Base-by-base conservation (phyloP, 352 stramenopile species). In the Phytophthora pinifolia region DNA sequence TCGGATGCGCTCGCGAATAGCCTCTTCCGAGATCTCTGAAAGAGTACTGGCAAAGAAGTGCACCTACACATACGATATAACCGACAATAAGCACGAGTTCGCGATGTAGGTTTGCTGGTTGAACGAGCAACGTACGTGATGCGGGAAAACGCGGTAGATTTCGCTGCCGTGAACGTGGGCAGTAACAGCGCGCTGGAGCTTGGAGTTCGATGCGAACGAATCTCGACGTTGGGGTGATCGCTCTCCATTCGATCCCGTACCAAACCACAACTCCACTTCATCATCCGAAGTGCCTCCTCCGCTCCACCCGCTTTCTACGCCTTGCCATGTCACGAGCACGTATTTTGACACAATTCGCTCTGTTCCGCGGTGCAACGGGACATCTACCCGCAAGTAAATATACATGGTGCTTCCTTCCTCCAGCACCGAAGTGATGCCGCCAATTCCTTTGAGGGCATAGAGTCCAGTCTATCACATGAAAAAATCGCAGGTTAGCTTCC, bases 331-430 rank as follows among this genome's bases (percentile, higher is more conserved):
- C 34, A 96, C 79, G 8, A 96, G 59, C 6, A 96, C 79, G 37
- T 90, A 96, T 60, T 96, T 96, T 17, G 84, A 92, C 32, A 96
- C 81, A 49, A 92, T 87, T 9, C 80, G 67, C 33, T 92, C 79
- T n/a, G 77, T 89, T 41, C 79, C 81, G 27, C 81, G 81, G 55
- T 93, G 80, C 31, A 96, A 61, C 14, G 83, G 83, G 29, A 96
- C 76, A 55, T 96, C 86, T 10, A 96, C 81, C n/a, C 84, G 82
- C 8, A 96, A 61, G 60, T 96, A 96, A 70, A 96, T 88, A 68
- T 96, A 96, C 84, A 94, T 94, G 13, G 84, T 92, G 39, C 66
- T 76, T 10, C 76, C 82, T 51, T 91, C 81, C 42, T 90, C 76
- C 25, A 93, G 36, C 9, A 83, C 72, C 0, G 68, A 81, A 4